These are phyloP conservation scores for Hypomyces perniciosus DNA, from an alignment of 2,329 filamentous ascomycete species.

Conservation along the genomic window DNA sequence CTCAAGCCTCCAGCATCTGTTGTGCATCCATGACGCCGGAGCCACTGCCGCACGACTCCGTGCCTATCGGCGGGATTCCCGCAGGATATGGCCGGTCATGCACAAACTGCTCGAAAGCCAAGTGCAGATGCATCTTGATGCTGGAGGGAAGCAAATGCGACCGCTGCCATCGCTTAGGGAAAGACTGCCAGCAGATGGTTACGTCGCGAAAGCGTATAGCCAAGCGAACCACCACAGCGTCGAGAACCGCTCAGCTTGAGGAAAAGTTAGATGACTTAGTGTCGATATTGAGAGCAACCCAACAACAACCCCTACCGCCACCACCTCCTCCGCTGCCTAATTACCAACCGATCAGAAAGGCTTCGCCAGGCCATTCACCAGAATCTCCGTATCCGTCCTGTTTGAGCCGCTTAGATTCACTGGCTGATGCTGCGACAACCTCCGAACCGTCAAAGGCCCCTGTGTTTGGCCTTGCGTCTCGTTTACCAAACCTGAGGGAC, in stretches of 20 bases:
- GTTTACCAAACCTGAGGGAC: slow-evolving; percentile 12
- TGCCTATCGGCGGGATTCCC: slow-evolving; percentile 20
- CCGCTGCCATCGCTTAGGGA: slow-evolving; percentile 40
- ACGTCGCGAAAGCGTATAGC: slow-evolving; percentile 33
- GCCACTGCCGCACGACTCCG: slow-evolving; percentile 8
- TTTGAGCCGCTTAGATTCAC: slow-evolving; percentile 30
- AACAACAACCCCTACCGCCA: slow-evolving; percentile 16
- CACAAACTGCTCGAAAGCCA: slow-evolving; percentile 41
- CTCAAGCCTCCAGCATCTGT: not conserved
- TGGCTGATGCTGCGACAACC: slow-evolving; percentile 32
- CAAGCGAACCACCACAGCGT: slow-evolving; percentile 27
- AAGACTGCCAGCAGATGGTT: slow-evolving; percentile 40
- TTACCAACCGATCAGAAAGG: not conserved
- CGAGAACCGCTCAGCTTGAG: slow-evolving; percentile 41
- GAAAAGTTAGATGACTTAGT: slow-evolving; percentile 46
- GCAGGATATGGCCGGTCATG: slow-evolving; percentile 40
- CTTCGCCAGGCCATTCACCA: not conserved
- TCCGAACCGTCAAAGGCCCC: slow-evolving; percentile 12
- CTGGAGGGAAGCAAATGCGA: slow-evolving; percentile 30
- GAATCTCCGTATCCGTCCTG: slow-evolving; percentile 8
- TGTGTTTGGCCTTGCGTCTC: not conserved
- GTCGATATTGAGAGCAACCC: slow-evolving; percentile 34
- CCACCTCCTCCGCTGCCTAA: slow-evolving; percentile 1
- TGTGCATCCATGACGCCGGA: slow-evolving; percentile 7
- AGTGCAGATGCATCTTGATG: slow-evolving; percentile 43